These are phyloP conservation scores for Thermothelomyces thermophilus DNA, from an alignment of 2,329 filamentous ascomycete genomes.

Conservation along the genomic window DNA sequence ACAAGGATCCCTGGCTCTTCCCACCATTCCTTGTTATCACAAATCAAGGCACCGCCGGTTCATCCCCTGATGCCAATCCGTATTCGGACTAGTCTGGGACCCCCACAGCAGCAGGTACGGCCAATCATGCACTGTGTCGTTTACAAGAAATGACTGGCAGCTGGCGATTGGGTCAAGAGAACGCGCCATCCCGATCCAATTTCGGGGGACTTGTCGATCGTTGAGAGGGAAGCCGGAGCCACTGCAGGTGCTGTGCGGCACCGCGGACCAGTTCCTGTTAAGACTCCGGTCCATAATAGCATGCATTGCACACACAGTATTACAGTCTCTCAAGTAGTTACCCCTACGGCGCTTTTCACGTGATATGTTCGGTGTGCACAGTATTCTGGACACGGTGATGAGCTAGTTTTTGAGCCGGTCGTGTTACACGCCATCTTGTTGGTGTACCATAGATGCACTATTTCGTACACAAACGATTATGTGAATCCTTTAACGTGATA, in stretches of 20 bases:
- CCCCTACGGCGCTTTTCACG: too few species aligned
- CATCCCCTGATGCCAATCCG: slow-evolving; percentile 5
- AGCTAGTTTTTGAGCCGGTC: too few species aligned
- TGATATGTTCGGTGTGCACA: too few species aligned
- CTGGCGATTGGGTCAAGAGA: slow-evolving; percentile 14
- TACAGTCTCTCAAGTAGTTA: neutral
- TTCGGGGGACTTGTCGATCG: slow-evolving; percentile 23
- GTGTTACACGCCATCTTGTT: too few species aligned
- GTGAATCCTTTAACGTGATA: too few species aligned
- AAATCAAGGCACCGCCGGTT: slow-evolving; percentile 12
- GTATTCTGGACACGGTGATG: too few species aligned
- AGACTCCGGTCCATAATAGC: neutral
- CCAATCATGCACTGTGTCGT: slow-evolving; percentile 17
- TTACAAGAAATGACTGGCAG: slow-evolving; percentile 3
- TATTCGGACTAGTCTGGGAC: slow-evolving; percentile 14
- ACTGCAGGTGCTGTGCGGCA: neutral
- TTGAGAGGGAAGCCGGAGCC: neutral
- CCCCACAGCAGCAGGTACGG: neutral
- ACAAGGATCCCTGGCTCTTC: slow-evolving; percentile 13
- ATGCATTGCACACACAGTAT: neutral
- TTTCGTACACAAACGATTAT: too few species aligned
- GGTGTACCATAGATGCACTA: too few species aligned
- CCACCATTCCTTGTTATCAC: slow-evolving; percentile 17
- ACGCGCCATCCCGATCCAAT: slow-evolving; percentile 21
- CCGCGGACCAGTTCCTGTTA: neutral